Evolutionary conservation across 75 land plant genomes (phyloP), one percentile per base, ranked within the genome.

Genomic region (Selaginella tamariscina): DNA sequence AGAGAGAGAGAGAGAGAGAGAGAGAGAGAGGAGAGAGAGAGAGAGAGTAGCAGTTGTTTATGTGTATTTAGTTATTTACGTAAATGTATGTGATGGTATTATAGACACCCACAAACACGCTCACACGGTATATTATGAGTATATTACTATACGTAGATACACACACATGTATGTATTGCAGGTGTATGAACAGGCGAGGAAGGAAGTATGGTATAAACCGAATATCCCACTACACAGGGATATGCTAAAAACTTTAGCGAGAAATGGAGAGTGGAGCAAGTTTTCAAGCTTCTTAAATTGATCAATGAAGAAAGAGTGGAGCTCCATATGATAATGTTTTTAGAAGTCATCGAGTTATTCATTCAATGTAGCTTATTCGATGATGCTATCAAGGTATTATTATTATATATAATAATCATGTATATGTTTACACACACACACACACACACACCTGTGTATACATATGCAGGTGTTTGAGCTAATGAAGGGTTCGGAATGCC

Each of bases 121-220:
- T n/a, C n/a, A n/a, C n/a, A n/a, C n/a, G n/a, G n/a, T n/a, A n/a
- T n/a, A n/a, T n/a, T n/a, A n/a, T n/a, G n/a, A n/a, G n/a, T n/a
- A n/a, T n/a, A n/a, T n/a, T n/a, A n/a, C n/a, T n/a, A n/a, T n/a
- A n/a, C n/a, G n/a, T n/a, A n/a, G n/a, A n/a, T n/a, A n/a, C n/a
- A n/a, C n/a, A n/a, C n/a, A n/a, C n/a, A n/a, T n/a, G n/a, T n/a
- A n/a, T n/a, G n/a, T n/a, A 31, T 65, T 29, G n/a, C 86, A 93
- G 95, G 66, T 89, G 33, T 93, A 84, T 74, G 74, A 82, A 20
- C 75, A 75, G 55, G 95, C 86, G 67, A 77, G 98, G 57, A 89
- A 89, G 65, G 98, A 93, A 56, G 78, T 78, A 24, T 93, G 98
- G 95, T 93, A 89, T 64, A 80, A 83, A 28, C 98, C 95, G 27